phyloP scores from a whole-genome alignment of 2,329 filamentous ascomycete genomes.

The Xylaria sp. region DNA sequence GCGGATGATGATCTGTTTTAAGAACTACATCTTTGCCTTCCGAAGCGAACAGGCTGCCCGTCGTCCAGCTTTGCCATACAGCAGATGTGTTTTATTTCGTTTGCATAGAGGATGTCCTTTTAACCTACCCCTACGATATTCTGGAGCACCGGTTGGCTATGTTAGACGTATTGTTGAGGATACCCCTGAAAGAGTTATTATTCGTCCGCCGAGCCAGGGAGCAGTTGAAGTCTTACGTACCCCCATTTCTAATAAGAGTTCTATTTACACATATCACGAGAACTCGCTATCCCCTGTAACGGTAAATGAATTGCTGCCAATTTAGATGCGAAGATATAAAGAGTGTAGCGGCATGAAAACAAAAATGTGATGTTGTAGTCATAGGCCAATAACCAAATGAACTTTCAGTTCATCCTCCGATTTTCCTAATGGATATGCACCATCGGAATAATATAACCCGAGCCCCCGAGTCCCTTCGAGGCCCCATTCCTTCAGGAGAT shows the following conservation, averaged over 20 bases:
- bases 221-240: conserved; percentile 14
- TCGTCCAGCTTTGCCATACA: neutral
- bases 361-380: neutral
- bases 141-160: conserved; percentile 21
- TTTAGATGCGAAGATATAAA: neutral
- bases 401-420: neutral
- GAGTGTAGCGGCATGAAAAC: neutral
- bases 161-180: conserved; percentile 30
- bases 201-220: conserved; percentile 10
- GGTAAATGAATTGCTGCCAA: neutral
- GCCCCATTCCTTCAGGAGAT: no score
- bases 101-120: neutral
- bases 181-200: conserved; percentile 33
- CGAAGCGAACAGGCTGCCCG: neutral
- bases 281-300: neutral
- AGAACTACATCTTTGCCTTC: conserved; percentile 25
- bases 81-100: conserved; percentile 9
- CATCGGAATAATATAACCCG: neutral
- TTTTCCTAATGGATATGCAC: neutral
- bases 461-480: no score
- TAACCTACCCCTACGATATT: conserved; percentile 7
- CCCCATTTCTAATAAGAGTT: conserved; percentile 22
- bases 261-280: conserved; percentile 4
- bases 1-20: conserved; percentile 57
- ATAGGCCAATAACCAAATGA: neutral